Conservation (phyloP, 2,329 filamentous ascomycete species). For the Neodidymelliopsis sp. region DNA sequence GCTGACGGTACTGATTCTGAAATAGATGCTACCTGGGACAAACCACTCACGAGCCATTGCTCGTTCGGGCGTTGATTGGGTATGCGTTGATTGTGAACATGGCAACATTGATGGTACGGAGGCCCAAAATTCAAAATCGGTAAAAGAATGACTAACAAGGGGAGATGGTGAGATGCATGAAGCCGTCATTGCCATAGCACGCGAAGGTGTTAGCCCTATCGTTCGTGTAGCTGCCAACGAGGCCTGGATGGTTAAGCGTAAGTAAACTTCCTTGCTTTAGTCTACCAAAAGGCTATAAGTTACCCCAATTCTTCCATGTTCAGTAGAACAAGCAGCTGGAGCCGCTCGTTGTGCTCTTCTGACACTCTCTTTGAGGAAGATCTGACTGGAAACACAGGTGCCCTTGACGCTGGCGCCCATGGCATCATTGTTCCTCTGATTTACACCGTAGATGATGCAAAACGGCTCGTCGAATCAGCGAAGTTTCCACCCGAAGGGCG, state of each 20-base stretch:
- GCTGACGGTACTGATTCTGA: background rate
- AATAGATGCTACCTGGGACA: slow-evolving; percentile 60
- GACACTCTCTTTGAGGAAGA: background rate
- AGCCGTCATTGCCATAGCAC: slow-evolving; percentile 59
- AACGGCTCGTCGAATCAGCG: slow-evolving; percentile 58
- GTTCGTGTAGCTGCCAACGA: slow-evolving; percentile 63
- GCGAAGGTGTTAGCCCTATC: slow-evolving; percentile 53
- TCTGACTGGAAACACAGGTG: slow-evolving; percentile 44
- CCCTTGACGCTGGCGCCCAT: slow-evolving; percentile 66
- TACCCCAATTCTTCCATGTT: no score
- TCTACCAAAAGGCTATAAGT: no score
- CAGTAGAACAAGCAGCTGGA: no score
- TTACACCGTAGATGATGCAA: slow-evolving; percentile 61
- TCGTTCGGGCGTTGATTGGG: slow-evolving; percentile 61
- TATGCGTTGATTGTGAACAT: slow-evolving; percentile 63
- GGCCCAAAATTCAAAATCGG: no score
- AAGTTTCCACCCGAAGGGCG: slow-evolving; percentile 64
- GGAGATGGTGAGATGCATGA: slow-evolving; percentile 62
- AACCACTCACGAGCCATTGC: slow-evolving; percentile 63
- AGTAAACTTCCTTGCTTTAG: slow-evolving; percentile 20
- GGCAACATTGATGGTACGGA: slow-evolving; percentile 62
- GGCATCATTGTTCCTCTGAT: slow-evolving; percentile 64
- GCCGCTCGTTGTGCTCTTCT: no score
- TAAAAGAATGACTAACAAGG: background rate
- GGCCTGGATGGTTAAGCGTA: slow-evolving; percentile 68